Evolutionary conservation across 2,329 filamentous ascomycete species (phyloP).

Genomic region (Epichloe typhina): DNA sequence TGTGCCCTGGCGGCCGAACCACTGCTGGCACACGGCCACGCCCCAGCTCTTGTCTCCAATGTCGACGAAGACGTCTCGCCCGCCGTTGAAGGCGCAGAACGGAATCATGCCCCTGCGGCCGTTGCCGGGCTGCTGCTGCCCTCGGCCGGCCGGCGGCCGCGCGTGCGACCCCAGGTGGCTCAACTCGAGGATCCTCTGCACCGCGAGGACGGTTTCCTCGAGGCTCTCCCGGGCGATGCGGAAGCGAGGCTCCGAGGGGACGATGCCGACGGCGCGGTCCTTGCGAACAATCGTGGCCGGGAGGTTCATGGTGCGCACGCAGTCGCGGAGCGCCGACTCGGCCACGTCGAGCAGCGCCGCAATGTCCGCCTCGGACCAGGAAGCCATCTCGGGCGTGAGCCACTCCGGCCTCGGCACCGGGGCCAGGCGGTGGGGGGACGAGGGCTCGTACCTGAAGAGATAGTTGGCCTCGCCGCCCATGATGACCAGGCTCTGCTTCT

Average conservation of each 20-base stretch:
- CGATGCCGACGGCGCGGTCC: slow-evolving; percentile 71
- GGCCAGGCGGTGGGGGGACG: slow-evolving; percentile 52
- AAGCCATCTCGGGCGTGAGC: slow-evolving; percentile 65
- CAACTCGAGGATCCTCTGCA: slow-evolving; percentile 83
- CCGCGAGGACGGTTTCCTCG: slow-evolving; percentile 89
- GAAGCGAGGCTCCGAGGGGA: slow-evolving; percentile 44
- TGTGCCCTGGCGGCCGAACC: slow-evolving; percentile 49
- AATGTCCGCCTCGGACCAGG: slow-evolving; percentile 69
- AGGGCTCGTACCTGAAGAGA: slow-evolving; percentile 65
- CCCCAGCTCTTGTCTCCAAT: slow-evolving; percentile 98
- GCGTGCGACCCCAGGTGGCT: slow-evolving; percentile 39
- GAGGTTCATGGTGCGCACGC: slow-evolving; percentile 64
- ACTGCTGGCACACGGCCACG: slow-evolving; percentile 81
- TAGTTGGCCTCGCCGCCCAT: slow-evolving; percentile 97
- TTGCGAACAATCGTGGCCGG: slow-evolving; percentile 75
- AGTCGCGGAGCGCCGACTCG: slow-evolving; percentile 71
- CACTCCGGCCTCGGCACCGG: slow-evolving; percentile 54
- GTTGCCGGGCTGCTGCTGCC: slow-evolving; percentile 5
- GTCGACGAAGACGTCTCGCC: slow-evolving; percentile 95
- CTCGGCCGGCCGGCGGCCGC: slow-evolving; percentile 15
- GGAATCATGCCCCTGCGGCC: slow-evolving; percentile 39
- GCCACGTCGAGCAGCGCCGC: slow-evolving; percentile 74
- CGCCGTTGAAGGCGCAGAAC: slow-evolving; percentile 97
- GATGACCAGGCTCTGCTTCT: slow-evolving; percentile 72
- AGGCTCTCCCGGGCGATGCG: slow-evolving; percentile 77